phyloP scores from a whole-genome alignment of 2,329 filamentous ascomycete species.

The Magnaporthiopsis incrustans region DNA sequence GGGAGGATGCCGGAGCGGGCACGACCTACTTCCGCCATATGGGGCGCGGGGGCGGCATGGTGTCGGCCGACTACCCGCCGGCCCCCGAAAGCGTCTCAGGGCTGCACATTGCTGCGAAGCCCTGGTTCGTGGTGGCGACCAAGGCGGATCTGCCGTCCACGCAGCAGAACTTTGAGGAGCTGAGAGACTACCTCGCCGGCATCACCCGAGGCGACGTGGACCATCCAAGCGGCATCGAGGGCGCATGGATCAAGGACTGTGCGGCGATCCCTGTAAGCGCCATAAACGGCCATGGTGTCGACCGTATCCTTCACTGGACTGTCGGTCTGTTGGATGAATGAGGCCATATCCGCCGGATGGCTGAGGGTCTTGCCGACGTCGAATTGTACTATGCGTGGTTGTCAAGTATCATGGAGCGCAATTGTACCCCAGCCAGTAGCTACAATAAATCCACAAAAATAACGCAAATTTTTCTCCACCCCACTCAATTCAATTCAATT shows the following conservation, averaged over 20 bases:
- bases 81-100: slow-evolving; percentile 22
- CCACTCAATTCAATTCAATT: no score
- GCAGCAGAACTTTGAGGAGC: slow-evolving; percentile 62
- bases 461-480: no score
- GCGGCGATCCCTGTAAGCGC: slow-evolving; percentile 80
- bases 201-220: slow-evolving; percentile 53
- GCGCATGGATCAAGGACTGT: slow-evolving; percentile 52
- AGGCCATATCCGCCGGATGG: neutral
- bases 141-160: slow-evolving; percentile 81
- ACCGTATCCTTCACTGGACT: slow-evolving; percentile 64
- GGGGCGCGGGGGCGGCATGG: slow-evolving; percentile 15
- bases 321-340: slow-evolving; percentile 55
- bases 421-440: neutral
- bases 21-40: neutral
- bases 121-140: slow-evolving; percentile 93
- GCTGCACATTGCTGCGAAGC: slow-evolving; percentile 84
- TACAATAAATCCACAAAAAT: no score
- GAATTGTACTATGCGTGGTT: neutral
- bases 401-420: neutral
- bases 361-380: neutral
- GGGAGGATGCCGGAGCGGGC: slow-evolving; percentile 34
- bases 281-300: slow-evolving; percentile 76
- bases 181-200: slow-evolving; percentile 63
- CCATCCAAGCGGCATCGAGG: slow-evolving; percentile 64
- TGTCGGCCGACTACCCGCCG: slow-evolving; percentile 22